Evolutionary conservation across 352 stramenopile species (phyloP).

Genomic region (Phytopythium delawarense): DNA sequence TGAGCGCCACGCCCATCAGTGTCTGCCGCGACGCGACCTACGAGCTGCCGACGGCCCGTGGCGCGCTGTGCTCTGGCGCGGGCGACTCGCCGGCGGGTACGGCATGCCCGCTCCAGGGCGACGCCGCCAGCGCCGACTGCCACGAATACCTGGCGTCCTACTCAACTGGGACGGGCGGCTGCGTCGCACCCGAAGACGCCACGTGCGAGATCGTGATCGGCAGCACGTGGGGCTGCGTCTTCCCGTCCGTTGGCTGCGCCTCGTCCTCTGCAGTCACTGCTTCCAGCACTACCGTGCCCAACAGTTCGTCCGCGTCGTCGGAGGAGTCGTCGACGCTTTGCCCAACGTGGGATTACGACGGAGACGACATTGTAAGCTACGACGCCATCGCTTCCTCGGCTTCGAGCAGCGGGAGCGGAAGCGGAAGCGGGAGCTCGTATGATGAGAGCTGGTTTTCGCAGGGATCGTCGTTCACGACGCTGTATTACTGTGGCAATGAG

Average conservation of each 20-base stretch:
- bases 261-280: not conserved
- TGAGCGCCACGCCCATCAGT: not conserved
- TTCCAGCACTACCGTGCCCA: not conserved
- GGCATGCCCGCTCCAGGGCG: conserved; percentile 29
- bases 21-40: conserved; percentile 1
- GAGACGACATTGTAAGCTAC: conserved; percentile 19
- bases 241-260: conserved; percentile 30
- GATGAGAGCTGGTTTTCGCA: conserved; percentile 35
- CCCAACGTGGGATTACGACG: conserved; percentile 25
- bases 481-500: conserved; percentile 25
- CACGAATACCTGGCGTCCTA: conserved; percentile 42
- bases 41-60: conserved; percentile 19
- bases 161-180: conserved; percentile 6
- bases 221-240: conserved; percentile 41
- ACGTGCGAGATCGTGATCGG: conserved; percentile 36
- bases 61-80: conserved; percentile 40
- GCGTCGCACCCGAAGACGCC: conserved; percentile 35
- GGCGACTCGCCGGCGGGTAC: conserved; percentile 22
- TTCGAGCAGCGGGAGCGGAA: conserved; percentile 15
- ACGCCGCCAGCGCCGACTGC: conserved; percentile 34
- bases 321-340: conserved; percentile 13
- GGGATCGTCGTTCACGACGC: conserved; percentile 20
- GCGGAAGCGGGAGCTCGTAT: conserved; percentile 16
- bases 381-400: conserved; percentile 8
- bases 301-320: conserved; percentile 5